Conservation (phyloP, 2,329 filamentous ascomycete species). For the Beauveria rudraprayagi region DNA sequence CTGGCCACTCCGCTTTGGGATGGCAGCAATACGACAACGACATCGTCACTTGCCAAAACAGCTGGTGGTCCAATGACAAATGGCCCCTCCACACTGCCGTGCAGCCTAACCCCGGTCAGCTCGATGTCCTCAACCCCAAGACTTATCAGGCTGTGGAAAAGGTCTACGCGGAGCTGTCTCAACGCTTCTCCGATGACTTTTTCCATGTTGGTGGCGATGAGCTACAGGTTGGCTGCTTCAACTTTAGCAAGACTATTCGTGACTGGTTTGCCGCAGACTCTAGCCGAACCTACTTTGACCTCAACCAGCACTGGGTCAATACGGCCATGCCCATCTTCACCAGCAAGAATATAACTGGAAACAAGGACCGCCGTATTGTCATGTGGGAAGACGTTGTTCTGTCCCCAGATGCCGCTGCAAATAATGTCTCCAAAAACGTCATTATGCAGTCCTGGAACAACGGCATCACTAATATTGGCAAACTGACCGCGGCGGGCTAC, state of each 20-base stretch:
- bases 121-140: slow-evolving; percentile 47
- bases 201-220: slow-evolving; percentile 51
- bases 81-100: slow-evolving; percentile 46
- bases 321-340: slow-evolving; percentile 41
- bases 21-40: slow-evolving; percentile 48
- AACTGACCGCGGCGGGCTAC: slow-evolving; percentile 41
- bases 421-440: slow-evolving; percentile 39
- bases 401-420: slow-evolving; percentile 32
- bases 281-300: slow-evolving; percentile 38
- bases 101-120: slow-evolving; percentile 47
- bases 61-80: slow-evolving; percentile 54
- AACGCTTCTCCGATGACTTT: slow-evolving; percentile 42
- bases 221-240: slow-evolving; percentile 45
- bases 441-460: slow-evolving; percentile 49
- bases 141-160: slow-evolving; percentile 46
- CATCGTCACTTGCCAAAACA: slow-evolving; percentile 47
- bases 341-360: slow-evolving; percentile 15
- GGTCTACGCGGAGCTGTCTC: slow-evolving; percentile 45
- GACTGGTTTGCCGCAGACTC: slow-evolving; percentile 43
- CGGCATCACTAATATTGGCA: slow-evolving; percentile 41
- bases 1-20: slow-evolving; percentile 46
- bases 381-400: slow-evolving; percentile 50
- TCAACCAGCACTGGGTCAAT: slow-evolving; percentile 48
- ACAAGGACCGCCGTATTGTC: slow-evolving; percentile 40
- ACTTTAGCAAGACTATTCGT: slow-evolving; percentile 41